Evolutionary conservation across 2,329 filamentous ascomycete species (phyloP).

Genomic region (Diaporthe sp.): DNA sequence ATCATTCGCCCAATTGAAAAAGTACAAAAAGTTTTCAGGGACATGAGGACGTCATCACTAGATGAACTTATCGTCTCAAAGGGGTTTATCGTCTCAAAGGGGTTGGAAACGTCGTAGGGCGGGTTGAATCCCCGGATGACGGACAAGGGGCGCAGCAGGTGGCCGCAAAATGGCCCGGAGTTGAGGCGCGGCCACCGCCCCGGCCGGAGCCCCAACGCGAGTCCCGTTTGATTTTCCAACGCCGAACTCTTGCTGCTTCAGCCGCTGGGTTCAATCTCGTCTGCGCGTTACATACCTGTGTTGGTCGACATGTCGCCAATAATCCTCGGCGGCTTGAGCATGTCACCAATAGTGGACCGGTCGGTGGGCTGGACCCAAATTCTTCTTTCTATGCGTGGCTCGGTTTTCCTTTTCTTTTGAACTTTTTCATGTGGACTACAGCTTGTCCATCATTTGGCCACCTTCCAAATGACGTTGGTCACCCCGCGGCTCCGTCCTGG

Average conservation of each 20-base stretch:
- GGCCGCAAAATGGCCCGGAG: constrained; percentile 20
- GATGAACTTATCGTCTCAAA: constrained; percentile 1
- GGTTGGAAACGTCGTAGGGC: neutral
- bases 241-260: constrained; percentile 28
- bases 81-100: neutral
- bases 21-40: neutral
- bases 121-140: neutral
- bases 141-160: constrained; percentile 1
- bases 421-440: constrained; percentile 4
- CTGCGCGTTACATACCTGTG: constrained; percentile 17
- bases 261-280: neutral
- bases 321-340: neutral
- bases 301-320: neutral
- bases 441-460: constrained; percentile 14
- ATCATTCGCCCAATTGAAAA: neutral
- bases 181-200: constrained; percentile 5
- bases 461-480: constrained; percentile 39
- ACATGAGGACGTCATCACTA: constrained; percentile 18
- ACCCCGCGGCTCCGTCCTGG: constrained; percentile 1
- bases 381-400: constrained; percentile 9
- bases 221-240: constrained; percentile 22
- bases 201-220: constrained; percentile 17
- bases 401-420: neutral
- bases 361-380: constrained; percentile 8
- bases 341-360: constrained; percentile 14